A percentile compares a stretch with the other conserved stretches of the same genome.
phyloP scores from a whole-genome alignment of 139 green algal species.

The Chlamydomonas sp. region DNA sequence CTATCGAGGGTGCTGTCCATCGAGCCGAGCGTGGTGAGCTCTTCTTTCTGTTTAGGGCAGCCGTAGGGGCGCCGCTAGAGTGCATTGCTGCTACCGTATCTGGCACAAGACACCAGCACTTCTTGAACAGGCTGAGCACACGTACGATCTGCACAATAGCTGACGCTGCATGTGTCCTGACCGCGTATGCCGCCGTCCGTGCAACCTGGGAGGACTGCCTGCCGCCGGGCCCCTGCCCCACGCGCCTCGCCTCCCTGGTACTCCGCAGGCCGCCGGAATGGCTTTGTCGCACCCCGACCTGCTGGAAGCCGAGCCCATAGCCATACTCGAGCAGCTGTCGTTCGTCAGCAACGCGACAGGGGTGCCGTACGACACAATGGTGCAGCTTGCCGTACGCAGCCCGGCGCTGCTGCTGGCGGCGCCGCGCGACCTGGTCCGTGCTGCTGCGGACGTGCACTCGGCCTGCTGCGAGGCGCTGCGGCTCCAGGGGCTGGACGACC shows the following conservation, averaged over 20 bases:
- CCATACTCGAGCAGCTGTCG: constrained; percentile 8
- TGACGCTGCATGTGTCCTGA: no score
- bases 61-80: background rate
- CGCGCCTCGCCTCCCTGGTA: no score
- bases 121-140: no score
- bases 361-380: background rate
- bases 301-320: constrained; percentile 1
- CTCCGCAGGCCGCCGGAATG: background rate
- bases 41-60: background rate
- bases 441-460: constrained; percentile 1
- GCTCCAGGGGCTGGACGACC: no score
- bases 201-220: no score
- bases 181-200: no score
- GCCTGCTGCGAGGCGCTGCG: background rate
- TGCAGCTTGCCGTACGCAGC: background rate
- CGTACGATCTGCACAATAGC: no score
- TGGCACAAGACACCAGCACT: no score
- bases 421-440: constrained; percentile 9
- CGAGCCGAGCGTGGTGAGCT: background rate
- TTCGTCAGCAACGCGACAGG: constrained; percentile 7
- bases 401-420: background rate
- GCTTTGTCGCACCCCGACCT: constrained; percentile 14
- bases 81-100: no score
- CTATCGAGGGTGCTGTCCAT: constrained; percentile 5
- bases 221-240: no score